A percentile compares a stretch with the other conserved stretches of the same genome.
phyloP scores from a whole-genome alignment of 441 rosid genomes.

The Capsella rubella region DNA sequence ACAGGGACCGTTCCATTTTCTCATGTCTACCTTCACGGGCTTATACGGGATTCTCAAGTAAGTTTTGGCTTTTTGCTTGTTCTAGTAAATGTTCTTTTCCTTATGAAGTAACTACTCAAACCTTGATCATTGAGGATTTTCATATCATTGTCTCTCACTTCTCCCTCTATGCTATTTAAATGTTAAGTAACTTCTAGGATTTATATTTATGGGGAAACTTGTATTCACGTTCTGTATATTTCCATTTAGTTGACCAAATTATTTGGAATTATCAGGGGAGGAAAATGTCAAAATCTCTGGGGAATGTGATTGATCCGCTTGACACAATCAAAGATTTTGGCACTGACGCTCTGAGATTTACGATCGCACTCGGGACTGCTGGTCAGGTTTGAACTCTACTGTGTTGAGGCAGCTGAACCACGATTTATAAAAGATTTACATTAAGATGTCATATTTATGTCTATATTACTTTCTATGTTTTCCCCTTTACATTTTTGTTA shows the following conservation, averaged over 20 bases:
- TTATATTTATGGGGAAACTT: slow-evolving; percentile 10
- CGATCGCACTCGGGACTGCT: slow-evolving; percentile 95
- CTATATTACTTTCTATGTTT: slow-evolving; percentile 34
- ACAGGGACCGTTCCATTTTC: slow-evolving; percentile 94
- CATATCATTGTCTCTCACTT: slow-evolving; percentile 7
- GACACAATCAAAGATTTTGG: slow-evolving; percentile 95
- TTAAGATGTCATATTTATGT: slow-evolving; percentile 31
- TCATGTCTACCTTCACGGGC: slow-evolving; percentile 92
- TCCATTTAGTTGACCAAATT: slow-evolving; percentile 21
- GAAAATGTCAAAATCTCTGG: slow-evolving; percentile 94
- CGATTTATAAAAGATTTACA: slow-evolving; percentile 15
- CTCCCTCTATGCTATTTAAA: slow-evolving; percentile 9
- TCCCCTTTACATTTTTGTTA: slow-evolving; percentile 45
- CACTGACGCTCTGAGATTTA: slow-evolving; percentile 92
- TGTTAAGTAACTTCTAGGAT: slow-evolving; percentile 12
- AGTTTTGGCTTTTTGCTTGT: slow-evolving; percentile 35
- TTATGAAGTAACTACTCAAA: slow-evolving; percentile 6
- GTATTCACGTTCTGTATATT: slow-evolving; percentile 22
- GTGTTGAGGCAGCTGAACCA: slow-evolving; percentile 28
- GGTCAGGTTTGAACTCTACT: slow-evolving; percentile 78
- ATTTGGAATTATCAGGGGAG: slow-evolving; percentile 67
- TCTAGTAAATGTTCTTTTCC: not conserved
- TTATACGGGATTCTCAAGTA: slow-evolving; percentile 91
- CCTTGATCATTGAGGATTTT: slow-evolving; percentile 2
- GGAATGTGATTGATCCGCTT: slow-evolving; percentile 93